These are phyloP conservation scores for Irpex sp. DNA, from an alignment of 1,284 basidiomycete species.

Conservation along the genomic window DNA sequence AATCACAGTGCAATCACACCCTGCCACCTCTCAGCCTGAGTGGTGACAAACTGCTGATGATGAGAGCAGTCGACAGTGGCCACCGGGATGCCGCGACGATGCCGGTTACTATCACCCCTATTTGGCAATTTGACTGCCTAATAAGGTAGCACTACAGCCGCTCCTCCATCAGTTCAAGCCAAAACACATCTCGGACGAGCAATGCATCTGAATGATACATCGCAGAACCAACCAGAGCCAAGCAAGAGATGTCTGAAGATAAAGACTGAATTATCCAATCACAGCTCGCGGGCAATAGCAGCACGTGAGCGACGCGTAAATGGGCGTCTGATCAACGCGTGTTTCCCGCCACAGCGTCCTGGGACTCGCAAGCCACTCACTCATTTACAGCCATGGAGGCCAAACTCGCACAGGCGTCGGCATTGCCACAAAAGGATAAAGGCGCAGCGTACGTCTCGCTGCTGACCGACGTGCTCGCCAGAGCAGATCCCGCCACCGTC, in stretches of 20 bases:
- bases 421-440: conserved; percentile 81
- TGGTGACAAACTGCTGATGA: too few relatives aligned
- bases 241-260: background rate
- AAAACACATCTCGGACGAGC: background rate
- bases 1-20: too few relatives aligned
- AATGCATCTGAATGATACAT: background rate
- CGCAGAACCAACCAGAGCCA: background rate
- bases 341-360: background rate
- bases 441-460: conserved; percentile 69
- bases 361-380: background rate
- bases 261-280: background rate
- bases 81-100: background rate
- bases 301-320: conserved; percentile 15
- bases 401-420: conserved; percentile 56
- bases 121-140: background rate
- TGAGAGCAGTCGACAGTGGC: background rate
- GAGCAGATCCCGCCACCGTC: conserved; percentile 40
- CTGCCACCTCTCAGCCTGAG: too few relatives aligned
- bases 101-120: conserved; percentile 9
- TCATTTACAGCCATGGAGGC: conserved; percentile 46
- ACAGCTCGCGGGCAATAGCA: conserved; percentile 2
- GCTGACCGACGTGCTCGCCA: conserved; percentile 53
- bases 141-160: conserved; percentile 1
- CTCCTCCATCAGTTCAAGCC: background rate
- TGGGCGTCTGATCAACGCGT: conserved; percentile 9